A percentile compares a stretch with the other conserved stretches of the same genome.
phyloP scores from a whole-genome alignment of 305 asterid genomes.

The Solanum hybrid region DNA sequence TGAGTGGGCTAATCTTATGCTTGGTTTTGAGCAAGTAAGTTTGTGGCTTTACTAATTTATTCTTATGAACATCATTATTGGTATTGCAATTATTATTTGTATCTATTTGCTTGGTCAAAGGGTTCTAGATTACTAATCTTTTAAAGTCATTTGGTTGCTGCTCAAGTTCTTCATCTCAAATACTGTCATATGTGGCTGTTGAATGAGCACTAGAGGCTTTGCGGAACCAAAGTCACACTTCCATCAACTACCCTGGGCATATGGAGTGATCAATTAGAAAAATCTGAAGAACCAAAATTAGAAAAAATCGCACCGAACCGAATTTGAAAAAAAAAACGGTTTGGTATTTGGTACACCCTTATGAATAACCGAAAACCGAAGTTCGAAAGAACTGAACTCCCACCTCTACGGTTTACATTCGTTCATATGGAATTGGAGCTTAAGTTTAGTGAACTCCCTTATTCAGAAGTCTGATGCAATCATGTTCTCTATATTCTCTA shows the following conservation, averaged over 20 bases:
- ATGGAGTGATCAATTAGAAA: not conserved
- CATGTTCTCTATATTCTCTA: not conserved
- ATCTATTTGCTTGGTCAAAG: not conserved
- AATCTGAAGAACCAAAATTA: not conserved
- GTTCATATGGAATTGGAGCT: not conserved
- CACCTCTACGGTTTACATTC: not conserved
- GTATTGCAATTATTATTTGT: not conserved
- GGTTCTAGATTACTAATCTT: not conserved
- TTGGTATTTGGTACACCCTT: not conserved
- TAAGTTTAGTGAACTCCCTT: not conserved
- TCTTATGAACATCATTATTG: not conserved
- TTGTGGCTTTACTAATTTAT: conserved; percentile 8
- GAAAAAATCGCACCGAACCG: not conserved
- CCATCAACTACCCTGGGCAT: not conserved
- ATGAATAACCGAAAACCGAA: not conserved
- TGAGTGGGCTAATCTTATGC: conserved; percentile 93
- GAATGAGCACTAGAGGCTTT: not conserved
- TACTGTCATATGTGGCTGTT: not conserved
- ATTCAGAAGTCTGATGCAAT: not conserved
- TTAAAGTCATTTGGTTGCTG: not conserved
- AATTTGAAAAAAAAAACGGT: not conserved
- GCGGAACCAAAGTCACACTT: not conserved
- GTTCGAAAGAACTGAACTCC: not conserved
- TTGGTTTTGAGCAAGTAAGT: conserved; percentile 91
- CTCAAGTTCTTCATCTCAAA: not conserved